These are phyloP conservation scores for Jacaranda mimosifolia DNA, from an alignment of 257 asterid genomes.

Conservation along the genomic window DNA sequence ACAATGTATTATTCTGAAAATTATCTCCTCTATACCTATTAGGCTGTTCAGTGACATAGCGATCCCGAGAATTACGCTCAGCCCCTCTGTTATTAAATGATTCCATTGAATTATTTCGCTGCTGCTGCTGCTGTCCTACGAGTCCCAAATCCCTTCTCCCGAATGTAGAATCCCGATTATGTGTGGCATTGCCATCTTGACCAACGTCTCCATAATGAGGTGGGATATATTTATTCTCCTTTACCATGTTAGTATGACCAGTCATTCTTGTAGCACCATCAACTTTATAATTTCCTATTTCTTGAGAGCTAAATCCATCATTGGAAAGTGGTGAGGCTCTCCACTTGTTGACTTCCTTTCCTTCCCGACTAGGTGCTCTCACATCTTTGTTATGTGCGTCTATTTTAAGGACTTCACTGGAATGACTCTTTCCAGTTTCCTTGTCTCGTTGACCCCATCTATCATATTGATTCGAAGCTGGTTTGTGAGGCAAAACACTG, in stretches of 20 bases:
- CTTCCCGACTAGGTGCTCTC: constrained; percentile 65
- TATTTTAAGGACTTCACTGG: constrained; percentile 64
- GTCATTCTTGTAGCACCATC: constrained; percentile 50
- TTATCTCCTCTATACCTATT: constrained; percentile 61
- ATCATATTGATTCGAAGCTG: constrained; percentile 55
- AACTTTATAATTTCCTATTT: constrained; percentile 45
- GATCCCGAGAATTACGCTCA: constrained; percentile 57
- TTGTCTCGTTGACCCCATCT: constrained; percentile 67
- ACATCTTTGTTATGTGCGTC: constrained; percentile 60
- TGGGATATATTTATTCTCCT: constrained; percentile 56
- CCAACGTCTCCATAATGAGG: constrained; percentile 57
- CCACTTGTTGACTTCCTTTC: constrained; percentile 67
- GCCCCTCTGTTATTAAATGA: constrained; percentile 57
- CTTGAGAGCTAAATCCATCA: constrained; percentile 53
- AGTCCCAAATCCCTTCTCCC: constrained; percentile 62
- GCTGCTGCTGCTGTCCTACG: constrained; percentile 54
- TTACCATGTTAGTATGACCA: constrained; percentile 49
- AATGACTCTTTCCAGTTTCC: constrained; percentile 62
- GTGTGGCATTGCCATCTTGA: constrained; percentile 44
- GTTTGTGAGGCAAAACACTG: constrained; percentile 69
- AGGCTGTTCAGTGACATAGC: constrained; percentile 58
- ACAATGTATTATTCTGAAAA: constrained; percentile 48
- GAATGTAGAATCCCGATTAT: constrained; percentile 59
- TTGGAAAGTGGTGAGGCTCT: constrained; percentile 56
- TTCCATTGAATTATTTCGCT: constrained; percentile 56